Percentiles rank a stretch among this genome's conserved stretches.
phyloP scores from a whole-genome alignment of 2,329 filamentous ascomycete species.

The Hirsutella rhossiliensis region DNA sequence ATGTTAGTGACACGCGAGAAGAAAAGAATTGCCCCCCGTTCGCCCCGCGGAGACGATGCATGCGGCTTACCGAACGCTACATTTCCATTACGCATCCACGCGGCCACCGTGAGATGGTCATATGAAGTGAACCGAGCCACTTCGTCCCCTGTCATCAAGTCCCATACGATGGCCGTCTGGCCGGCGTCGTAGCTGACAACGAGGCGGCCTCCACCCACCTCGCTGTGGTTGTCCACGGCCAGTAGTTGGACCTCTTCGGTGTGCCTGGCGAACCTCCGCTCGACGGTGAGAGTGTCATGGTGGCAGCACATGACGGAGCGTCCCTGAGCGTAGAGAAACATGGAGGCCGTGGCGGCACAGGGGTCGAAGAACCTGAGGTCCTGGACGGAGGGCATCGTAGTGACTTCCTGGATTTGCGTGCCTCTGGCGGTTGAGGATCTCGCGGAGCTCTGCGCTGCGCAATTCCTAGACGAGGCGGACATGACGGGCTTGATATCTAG shows the following conservation, averaged over 20 bases:
- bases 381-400: conserved; percentile 35
- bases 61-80: conserved; percentile 74
- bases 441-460: conserved; percentile 45
- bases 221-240: conserved; percentile 83
- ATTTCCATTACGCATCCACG: conserved; percentile 96
- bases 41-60: neutral
- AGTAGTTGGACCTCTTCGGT: conserved; percentile 73
- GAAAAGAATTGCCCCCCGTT: neutral
- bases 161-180: conserved; percentile 93
- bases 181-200: conserved; percentile 89
- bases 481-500: conserved; percentile 30
- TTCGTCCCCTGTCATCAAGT: conserved; percentile 83
- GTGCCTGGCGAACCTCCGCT: conserved; percentile 75
- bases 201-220: conserved; percentile 69
- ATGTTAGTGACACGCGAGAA: neutral
- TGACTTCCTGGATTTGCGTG: conserved; percentile 35
- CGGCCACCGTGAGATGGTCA: conserved; percentile 69
- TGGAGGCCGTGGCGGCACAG: conserved; percentile 79
- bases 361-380: conserved; percentile 60
- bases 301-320: conserved; percentile 75
- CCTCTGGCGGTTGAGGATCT: conserved; percentile 35
- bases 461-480: conserved; percentile 43
- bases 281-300: conserved; percentile 84
- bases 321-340: conserved; percentile 81
- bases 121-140: conserved; percentile 88